Evolutionary conservation across 2,329 filamentous ascomycete genomes (phyloP).

Genomic region (Microcera coccophila): DNA sequence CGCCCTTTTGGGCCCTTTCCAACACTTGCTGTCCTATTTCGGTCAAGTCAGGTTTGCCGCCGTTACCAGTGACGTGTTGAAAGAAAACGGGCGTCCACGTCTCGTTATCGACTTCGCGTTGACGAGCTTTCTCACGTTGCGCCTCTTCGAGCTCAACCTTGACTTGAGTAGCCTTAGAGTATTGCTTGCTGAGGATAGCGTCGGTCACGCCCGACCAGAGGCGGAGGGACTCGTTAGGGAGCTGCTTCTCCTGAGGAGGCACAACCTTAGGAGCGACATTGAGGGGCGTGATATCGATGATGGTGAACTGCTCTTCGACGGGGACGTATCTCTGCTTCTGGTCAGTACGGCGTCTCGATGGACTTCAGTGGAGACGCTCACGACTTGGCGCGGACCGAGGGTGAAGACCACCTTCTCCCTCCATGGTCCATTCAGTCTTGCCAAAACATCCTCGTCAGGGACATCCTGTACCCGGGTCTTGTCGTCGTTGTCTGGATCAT

Average conservation of each 20-base stretch:
- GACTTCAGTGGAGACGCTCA: conserved; percentile 40
- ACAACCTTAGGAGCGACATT: conserved; percentile 72
- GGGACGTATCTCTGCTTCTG: conserved; percentile 40
- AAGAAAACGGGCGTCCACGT: conserved; percentile 91
- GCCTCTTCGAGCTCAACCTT: conserved; percentile 91
- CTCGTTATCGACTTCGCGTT: conserved; percentile 65
- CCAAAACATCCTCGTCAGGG: conserved; percentile 76
- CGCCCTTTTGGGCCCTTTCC: conserved; percentile 49
- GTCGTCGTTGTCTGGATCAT: conserved; percentile 81
- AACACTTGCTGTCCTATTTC: conserved; percentile 51
- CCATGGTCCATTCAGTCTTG: conserved; percentile 81
- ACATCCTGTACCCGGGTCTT: conserved; percentile 81
- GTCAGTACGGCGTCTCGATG: background rate
- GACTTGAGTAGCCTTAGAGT: conserved; percentile 72
- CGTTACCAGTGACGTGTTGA: conserved; percentile 54
- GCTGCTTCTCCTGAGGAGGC: conserved; percentile 72
- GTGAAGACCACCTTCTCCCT: conserved; percentile 65
- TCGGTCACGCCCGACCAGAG: conserved; percentile 87
- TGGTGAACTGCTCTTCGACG: conserved; percentile 61
- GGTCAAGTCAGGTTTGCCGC: conserved; percentile 53
- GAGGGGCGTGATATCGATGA: conserved; percentile 86
- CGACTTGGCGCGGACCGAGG: conserved; percentile 56
- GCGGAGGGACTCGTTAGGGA: conserved; percentile 82
- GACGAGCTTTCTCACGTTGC: conserved; percentile 79
- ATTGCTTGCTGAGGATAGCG: conserved; percentile 81